Evolutionary conservation across 2,329 filamentous ascomycete genomes (phyloP), one percentile per base, ranked within the genome.

Genomic region (Rosellinia necatrix): DNA sequence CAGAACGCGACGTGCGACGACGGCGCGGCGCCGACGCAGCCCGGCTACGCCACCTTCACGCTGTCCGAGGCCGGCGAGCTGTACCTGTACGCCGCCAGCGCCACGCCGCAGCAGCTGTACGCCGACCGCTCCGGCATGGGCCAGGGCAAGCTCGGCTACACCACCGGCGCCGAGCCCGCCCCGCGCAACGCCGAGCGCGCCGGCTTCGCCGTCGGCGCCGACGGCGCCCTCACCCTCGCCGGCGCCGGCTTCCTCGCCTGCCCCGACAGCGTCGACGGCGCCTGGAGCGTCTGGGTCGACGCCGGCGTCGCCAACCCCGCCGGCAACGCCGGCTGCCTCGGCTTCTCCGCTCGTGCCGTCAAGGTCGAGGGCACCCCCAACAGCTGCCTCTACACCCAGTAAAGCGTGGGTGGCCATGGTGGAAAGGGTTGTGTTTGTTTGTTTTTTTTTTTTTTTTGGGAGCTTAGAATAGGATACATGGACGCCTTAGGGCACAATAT

Each of bases 121-220:
- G 78, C 78, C 35, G 82, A 86, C 68, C 78, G 79, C 40, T 83
- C 80, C 41, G 82, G 81, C 65, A 84, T 84, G 81, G 82, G 81
- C 61, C 79, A 81, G 62, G 84, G 84, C 47, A 70, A 74, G 19
- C 64, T 85, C 37, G 76, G 77, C 37, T 86, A 83, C 73, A 76
- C 76, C 29, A 81, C 76, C 3, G 78, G 78, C 37, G 76, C 63
- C 34, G 63, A 76, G 62, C 52, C 63, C 6, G 53, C 71, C 0
- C 74, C 76, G 25, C 63, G 62, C 29, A 77, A 81, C 66, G 68
- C 57, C 22, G 78, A 85, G 73, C 70, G 72, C 49, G 73, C 72
- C 40, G 75, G 75, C 52, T 87, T 80, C 74, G 61, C 69, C 21
- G 59, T 84, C 44, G 74, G 78, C 64, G 74, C 77, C 64, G 54